Percentiles rank a stretch among this genome's conserved stretches.
Conservation (phyloP, 2,329 filamentous ascomycete genomes). For the Thielaviopsis ethacetica region DNA sequence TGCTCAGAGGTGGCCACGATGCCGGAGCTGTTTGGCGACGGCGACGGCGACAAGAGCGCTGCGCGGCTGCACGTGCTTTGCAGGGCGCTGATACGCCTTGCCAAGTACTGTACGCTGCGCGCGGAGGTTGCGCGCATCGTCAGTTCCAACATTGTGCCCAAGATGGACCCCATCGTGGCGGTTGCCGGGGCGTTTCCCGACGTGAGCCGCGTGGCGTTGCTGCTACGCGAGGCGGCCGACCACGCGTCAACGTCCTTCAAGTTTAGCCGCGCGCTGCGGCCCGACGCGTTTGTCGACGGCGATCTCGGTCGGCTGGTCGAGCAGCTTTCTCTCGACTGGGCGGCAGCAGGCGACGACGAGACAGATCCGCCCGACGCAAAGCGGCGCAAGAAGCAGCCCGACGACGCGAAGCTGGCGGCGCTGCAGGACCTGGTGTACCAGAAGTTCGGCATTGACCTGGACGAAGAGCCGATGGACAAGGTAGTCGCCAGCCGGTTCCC, state of each 20-base stretch:
- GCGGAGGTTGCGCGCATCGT: slow-evolving; percentile 6
- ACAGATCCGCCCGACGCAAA: slow-evolving; percentile 15
- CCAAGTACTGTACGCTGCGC: slow-evolving; percentile 15
- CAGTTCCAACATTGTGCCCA: slow-evolving; percentile 7
- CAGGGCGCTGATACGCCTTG: slow-evolving; percentile 23
- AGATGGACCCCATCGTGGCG: slow-evolving; percentile 1
- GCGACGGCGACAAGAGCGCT: slow-evolving; percentile 16
- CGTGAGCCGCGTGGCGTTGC: background rate
- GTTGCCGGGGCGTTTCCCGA: background rate
- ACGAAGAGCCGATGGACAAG: slow-evolving; percentile 18
- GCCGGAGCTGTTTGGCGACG: slow-evolving; percentile 18
- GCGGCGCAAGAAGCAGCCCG: slow-evolving; percentile 16
- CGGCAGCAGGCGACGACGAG: slow-evolving; percentile 13
- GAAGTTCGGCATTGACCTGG: slow-evolving; percentile 17
- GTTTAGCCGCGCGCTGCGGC: slow-evolving; percentile 8
- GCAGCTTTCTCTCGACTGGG: slow-evolving; percentile 17
- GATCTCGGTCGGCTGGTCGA: slow-evolving; percentile 18
- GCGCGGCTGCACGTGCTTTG: slow-evolving; percentile 22
- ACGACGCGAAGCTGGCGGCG: background rate
- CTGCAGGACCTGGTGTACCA: slow-evolving; percentile 12
- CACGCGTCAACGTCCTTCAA: background rate
- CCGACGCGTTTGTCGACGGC: slow-evolving; percentile 13
- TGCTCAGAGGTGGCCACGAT: slow-evolving; percentile 25
- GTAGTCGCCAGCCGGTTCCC: slow-evolving; percentile 23
- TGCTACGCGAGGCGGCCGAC: slow-evolving; percentile 6